These are phyloP conservation scores for Mucor mucedo DNA, from an alignment of 371 early-diverging fungal species.

Conservation along the genomic window DNA sequence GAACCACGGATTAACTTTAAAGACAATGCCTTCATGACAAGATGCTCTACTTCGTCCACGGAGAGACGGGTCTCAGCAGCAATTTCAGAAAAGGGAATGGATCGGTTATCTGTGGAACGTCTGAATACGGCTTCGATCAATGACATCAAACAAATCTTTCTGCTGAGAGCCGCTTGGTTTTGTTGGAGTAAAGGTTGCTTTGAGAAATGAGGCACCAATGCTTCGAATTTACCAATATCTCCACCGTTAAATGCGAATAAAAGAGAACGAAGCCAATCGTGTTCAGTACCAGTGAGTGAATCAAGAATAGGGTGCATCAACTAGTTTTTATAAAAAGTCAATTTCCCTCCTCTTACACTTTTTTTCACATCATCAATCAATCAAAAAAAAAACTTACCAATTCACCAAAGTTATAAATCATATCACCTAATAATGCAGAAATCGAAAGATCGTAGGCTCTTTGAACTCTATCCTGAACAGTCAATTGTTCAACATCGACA, in stretches of 20 bases:
- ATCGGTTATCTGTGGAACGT: constrained; percentile 81
- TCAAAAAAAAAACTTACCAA: constrained; percentile 63
- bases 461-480: constrained; percentile 72
- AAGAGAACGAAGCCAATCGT: constrained; percentile 87
- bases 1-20: constrained; percentile 91
- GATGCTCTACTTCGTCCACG: constrained; percentile 90
- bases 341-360: not conserved
- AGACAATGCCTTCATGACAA: constrained; percentile 96
- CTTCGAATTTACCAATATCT: constrained; percentile 91
- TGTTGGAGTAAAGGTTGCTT: constrained; percentile 82
- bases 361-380: too few species aligned
- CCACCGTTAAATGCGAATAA: constrained; percentile 95
- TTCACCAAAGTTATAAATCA: constrained; percentile 98
- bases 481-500: constrained; percentile 82
- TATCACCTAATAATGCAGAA: constrained; percentile 92
- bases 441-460: constrained; percentile 92
- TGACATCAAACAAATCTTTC: constrained; percentile 97
- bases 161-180: constrained; percentile 76
- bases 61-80: constrained; percentile 88
- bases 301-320: constrained; percentile 95
- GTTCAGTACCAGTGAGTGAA: constrained; percentile 74
- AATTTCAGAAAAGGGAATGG: constrained; percentile 83
- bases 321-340: constrained; percentile 39
- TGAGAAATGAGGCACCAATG: constrained; percentile 74
- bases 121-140: constrained; percentile 94